phyloP scores from a whole-genome alignment of 306 rosid genomes.

The Begonia fuchsioides region DNA sequence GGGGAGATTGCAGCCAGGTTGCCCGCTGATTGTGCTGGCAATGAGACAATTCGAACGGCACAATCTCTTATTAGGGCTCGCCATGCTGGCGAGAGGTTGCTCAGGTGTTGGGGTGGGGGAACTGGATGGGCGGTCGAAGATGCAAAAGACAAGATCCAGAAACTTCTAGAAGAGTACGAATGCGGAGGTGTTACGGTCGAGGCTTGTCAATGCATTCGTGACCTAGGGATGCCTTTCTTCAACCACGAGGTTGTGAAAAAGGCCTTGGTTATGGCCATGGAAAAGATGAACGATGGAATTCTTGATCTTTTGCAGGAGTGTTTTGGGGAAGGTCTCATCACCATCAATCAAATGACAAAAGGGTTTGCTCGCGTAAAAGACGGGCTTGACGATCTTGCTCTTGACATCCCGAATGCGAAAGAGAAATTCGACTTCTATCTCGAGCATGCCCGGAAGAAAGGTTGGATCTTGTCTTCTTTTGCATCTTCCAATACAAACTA shows the following conservation, averaged over 20 bases:
- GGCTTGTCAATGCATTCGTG: slow-evolving; percentile 94
- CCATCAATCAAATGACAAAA: slow-evolving; percentile 82
- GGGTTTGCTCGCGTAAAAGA: slow-evolving; percentile 85
- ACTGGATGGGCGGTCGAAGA: slow-evolving; percentile 69
- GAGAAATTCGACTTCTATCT: slow-evolving; percentile 61
- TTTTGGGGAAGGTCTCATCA: slow-evolving; percentile 78
- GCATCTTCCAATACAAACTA: slow-evolving; percentile 31
- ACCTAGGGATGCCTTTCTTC: slow-evolving; percentile 89
- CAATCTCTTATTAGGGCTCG: slow-evolving; percentile 46
- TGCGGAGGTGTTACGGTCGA: slow-evolving; percentile 74
- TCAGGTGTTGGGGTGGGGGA: slow-evolving; percentile 77
- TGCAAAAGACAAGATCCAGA: slow-evolving; percentile 60
- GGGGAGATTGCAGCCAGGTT: slow-evolving; percentile 29
- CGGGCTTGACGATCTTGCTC: slow-evolving; percentile 82
- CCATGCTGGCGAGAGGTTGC: slow-evolving; percentile 48
- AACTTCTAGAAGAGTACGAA: slow-evolving; percentile 87
- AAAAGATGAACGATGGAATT: slow-evolving; percentile 82
- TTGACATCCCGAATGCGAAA: slow-evolving; percentile 79
- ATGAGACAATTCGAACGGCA: slow-evolving; percentile 42
- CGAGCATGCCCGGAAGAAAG: slow-evolving; percentile 55
- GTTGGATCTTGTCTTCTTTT: slow-evolving; percentile 63
- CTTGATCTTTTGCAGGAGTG: slow-evolving; percentile 80
- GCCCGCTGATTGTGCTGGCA: slow-evolving; percentile 44
- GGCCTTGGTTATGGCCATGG: slow-evolving; percentile 97
- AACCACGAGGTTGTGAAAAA: slow-evolving; percentile 98